Base-by-base conservation (phyloP, 768 basidiomycete species). In the Russula dissimulans region DNA sequence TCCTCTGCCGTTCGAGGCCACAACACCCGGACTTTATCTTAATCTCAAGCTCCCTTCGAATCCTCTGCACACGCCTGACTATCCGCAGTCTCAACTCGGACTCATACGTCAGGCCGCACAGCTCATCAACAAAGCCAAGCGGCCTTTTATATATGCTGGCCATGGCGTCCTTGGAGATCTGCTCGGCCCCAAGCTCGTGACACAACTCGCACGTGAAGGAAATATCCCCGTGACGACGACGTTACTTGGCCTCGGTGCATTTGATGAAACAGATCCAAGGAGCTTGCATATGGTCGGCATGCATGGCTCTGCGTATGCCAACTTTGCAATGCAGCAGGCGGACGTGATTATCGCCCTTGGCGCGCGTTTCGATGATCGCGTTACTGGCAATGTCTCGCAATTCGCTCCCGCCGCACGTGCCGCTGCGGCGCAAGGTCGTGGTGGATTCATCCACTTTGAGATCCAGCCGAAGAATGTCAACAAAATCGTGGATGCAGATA, bases 191-290 rank as follows among this genome's bases (percentile, higher is more conserved):
- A 78, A 81, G 69, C 81, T 97, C 41, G 83, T 98, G 57, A 80
- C 81, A 11, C 75, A 87, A 71, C 82, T 98, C 36, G 77, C 86
- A 6, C 82, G 89, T 68, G 76, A 84, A 57, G 95, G 92, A 55
- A 93, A 94, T 73, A 97, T 98, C 64, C 97, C 97, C 58, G 95
- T 98, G 48, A 95, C 92, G 61, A 98, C 97, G n/a, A 97, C 95
- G 44, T 75, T 99, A 11, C 95, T 95, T 69, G 97, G 95, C 57
- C 85, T 99, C 48, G 97, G 97, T 62, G 87, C 89, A 2, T 99
- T 90, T 69, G 94, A 98, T 74, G 97, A 99, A 78, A 82, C 80
- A 56, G 81, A 92, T 72, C 83, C 86, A 36, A 83, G 80, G 73
- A 87, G 87, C 65, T 75, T 99, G 69, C 94, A 97, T 73, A 98